Conservation (phyloP, 2,329 filamentous ascomycete genomes). For the Trichoderma guizhouense region DNA sequence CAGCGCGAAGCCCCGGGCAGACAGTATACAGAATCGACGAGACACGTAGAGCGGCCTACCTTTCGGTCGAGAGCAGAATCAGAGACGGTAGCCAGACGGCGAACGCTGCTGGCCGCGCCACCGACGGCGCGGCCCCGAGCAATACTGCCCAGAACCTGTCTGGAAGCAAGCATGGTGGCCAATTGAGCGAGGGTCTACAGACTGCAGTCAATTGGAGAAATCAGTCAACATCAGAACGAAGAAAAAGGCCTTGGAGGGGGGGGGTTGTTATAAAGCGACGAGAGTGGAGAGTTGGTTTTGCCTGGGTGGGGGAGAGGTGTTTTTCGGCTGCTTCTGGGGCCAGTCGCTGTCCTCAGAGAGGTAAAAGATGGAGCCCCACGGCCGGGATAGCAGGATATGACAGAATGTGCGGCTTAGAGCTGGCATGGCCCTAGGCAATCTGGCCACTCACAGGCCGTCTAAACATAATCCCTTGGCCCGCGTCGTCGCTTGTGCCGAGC, state of each 20-base stretch:
- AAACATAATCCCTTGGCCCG: conserved; percentile 26
- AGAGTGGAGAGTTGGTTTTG: conserved; percentile 18
- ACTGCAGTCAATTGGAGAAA: conserved; percentile 24
- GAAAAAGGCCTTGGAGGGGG: conserved; percentile 18
- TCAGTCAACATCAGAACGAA: conserved; percentile 16
- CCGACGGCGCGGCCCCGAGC: conserved; percentile 58
- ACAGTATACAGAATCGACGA: not conserved
- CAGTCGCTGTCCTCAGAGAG: conserved; percentile 20
- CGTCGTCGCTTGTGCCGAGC: conserved; percentile 19
- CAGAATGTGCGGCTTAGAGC: conserved; percentile 14
- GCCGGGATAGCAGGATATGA: conserved; percentile 14
- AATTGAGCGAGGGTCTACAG: conserved; percentile 34
- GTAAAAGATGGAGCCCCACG: conserved; percentile 13
- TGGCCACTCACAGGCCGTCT: conserved; percentile 26
- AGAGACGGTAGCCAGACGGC: conserved; percentile 78
- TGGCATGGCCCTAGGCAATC: conserved; percentile 6
- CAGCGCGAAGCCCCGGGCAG: conserved; percentile 15
- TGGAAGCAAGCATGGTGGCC: conserved; percentile 64
- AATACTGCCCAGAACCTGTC: conserved; percentile 64
- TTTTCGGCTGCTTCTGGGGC: conserved; percentile 21
- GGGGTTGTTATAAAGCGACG: conserved; percentile 26
- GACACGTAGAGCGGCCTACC: conserved; percentile 46
- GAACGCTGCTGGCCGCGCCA: conserved; percentile 58
- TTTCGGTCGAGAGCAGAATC: conserved; percentile 88
- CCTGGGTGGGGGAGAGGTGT: conserved; percentile 26